These are phyloP conservation scores for Clonostachys chloroleuca DNA, from an alignment of 2,329 filamentous ascomycete species.

Conservation along the genomic window DNA sequence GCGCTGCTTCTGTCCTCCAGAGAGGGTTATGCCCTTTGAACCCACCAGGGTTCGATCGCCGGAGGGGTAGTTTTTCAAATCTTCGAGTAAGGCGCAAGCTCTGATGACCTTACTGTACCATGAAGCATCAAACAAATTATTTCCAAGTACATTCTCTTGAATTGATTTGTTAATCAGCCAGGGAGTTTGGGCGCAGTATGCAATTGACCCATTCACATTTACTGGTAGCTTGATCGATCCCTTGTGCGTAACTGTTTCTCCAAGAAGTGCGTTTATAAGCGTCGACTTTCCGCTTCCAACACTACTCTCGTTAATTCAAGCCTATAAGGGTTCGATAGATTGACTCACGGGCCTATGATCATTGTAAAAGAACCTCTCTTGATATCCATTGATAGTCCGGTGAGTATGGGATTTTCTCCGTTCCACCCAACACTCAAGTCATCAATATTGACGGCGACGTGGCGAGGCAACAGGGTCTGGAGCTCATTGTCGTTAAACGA, in stretches of 20 bases:
- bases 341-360: not conserved
- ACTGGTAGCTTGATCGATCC: slow-evolving; percentile 55
- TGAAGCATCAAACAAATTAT: slow-evolving; percentile 16
- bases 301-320: not conserved
- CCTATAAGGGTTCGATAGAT: too few species aligned
- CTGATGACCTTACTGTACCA: slow-evolving; percentile 26
- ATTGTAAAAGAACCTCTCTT: slow-evolving; percentile 1
- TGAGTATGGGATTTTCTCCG: too few species aligned
- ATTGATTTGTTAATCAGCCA: slow-evolving; percentile 26
- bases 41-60: slow-evolving; percentile 32
- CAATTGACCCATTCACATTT: slow-evolving; percentile 35
- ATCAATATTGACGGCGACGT: too few species aligned
- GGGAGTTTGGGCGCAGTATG: slow-evolving; percentile 23
- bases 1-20: slow-evolving; percentile 33
- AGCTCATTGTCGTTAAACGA: too few species aligned
- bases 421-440: too few species aligned
- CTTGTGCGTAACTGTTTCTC: slow-evolving; percentile 65
- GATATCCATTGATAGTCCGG: slow-evolving; percentile 6
- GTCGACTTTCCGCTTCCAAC: slow-evolving; percentile 35
- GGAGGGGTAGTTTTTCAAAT: slow-evolving; percentile 20
- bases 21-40: slow-evolving; percentile 32
- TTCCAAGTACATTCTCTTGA: slow-evolving; percentile 29
- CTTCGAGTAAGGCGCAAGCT: slow-evolving; percentile 20
- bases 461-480: too few species aligned
- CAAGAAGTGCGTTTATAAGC: slow-evolving; percentile 48